A percentile compares a stretch with the other conserved stretches of the same genome.
Conservation (phyloP, 192 early-diverging fungal genomes). For the Gigaspora rosea region DNA sequence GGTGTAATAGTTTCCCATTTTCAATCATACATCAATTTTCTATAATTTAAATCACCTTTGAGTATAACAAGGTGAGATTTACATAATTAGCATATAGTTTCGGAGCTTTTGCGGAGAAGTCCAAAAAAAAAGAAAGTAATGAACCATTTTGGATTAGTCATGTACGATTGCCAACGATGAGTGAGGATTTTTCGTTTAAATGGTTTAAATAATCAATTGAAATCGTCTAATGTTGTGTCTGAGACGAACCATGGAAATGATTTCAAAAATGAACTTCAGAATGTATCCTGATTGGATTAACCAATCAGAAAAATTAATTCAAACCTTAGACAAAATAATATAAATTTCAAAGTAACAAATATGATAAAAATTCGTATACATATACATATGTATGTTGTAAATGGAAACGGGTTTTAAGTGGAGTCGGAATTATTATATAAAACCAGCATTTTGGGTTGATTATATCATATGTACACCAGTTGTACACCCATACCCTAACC, state of each 20-base stretch:
- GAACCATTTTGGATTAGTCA: constrained; percentile 66
- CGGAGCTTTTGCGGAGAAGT: constrained; percentile 69
- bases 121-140: constrained; percentile 78
- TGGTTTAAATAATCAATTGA: constrained; percentile 72
- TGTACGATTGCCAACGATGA: constrained; percentile 69
- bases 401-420: too few species aligned
- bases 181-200: constrained; percentile 44
- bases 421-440: too few species aligned
- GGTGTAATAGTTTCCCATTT: constrained; percentile 81
- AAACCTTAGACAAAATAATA: constrained; percentile 62
- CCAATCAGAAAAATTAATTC: constrained; percentile 89
- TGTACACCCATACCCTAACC: too few species aligned
- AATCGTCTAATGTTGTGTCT: constrained; percentile 81
- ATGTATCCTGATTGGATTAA: constrained; percentile 71
- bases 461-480: too few species aligned
- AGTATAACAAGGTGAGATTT: constrained; percentile 75
- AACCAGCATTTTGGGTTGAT: too few species aligned
- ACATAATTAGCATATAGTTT: constrained; percentile 62
- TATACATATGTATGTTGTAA: too few species aligned
- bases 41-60: constrained; percentile 97
- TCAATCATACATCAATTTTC: constrained; percentile 91
- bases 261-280: constrained; percentile 77
- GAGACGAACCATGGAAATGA: constrained; percentile 95
- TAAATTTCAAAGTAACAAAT: too few species aligned
- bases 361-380: too few species aligned